phyloP scores from a whole-genome alignment of 176 grass and related monocot species.

The Zea mays region DNA sequence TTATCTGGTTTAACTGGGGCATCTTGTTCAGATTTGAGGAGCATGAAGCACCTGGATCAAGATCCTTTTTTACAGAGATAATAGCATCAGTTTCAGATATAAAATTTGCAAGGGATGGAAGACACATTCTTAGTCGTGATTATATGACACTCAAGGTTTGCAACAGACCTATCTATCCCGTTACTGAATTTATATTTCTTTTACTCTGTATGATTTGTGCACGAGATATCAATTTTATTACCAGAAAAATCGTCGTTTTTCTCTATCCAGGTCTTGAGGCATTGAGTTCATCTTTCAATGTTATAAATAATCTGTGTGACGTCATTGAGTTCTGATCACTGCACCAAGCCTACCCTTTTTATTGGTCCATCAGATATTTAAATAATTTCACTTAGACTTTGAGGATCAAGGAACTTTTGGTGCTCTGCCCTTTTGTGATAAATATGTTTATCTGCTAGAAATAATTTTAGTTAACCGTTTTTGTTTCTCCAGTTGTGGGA shows the following conservation, averaged over 20 bases:
- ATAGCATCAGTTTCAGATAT: constrained; percentile 88
- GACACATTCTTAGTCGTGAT: constrained; percentile 90
- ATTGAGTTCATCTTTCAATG: constrained; percentile 10
- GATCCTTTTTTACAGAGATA: constrained; percentile 94
- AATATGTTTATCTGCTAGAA: constrained; percentile 14
- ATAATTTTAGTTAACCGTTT: neutral
- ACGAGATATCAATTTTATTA: constrained; percentile 1
- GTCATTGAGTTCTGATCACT: neutral
- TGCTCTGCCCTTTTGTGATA: neutral
- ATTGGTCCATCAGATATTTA: neutral
- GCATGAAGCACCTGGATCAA: constrained; percentile 73
- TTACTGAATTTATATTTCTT: neutral
- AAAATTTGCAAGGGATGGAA: constrained; percentile 80
- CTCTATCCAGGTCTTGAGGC: neutral
- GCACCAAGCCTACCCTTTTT: neutral
- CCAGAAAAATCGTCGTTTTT: neutral
- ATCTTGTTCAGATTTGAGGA: constrained; percentile 76
- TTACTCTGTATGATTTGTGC: constrained; percentile 8
- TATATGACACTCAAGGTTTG: constrained; percentile 95
- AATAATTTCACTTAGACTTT: constrained; percentile 16
- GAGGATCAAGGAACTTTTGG: constrained; percentile 12
- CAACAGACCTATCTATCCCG: neutral
- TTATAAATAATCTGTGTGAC: constrained; percentile 27
- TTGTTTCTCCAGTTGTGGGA: constrained; percentile 74
- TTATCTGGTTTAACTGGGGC: constrained; percentile 23